Evolutionary conservation across 306 rosid genomes (phyloP).

Genomic region (Myrica gale): DNA sequence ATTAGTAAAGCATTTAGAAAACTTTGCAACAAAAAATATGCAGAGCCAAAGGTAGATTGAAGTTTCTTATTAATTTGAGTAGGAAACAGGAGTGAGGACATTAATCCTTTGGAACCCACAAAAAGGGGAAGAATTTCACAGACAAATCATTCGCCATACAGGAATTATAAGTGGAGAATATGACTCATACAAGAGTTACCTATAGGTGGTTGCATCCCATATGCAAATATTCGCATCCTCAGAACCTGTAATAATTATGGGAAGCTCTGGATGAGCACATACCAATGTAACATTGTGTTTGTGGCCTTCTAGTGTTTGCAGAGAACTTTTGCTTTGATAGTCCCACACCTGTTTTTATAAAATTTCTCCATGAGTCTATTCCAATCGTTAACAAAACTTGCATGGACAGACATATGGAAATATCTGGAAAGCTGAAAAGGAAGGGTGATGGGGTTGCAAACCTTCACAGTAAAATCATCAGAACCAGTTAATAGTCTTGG

Average conservation of each 20-base stretch:
- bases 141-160: not conserved
- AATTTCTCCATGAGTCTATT: not conserved
- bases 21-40: not conserved
- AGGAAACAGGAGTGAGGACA: too few species aligned
- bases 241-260: slow-evolving; percentile 39
- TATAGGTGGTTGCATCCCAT: slow-evolving; percentile 34
- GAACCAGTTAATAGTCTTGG: slow-evolving; percentile 58
- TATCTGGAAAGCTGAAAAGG: not conserved
- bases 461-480: slow-evolving; percentile 53
- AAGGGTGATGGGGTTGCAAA: slow-evolving; percentile 2
- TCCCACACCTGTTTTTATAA: slow-evolving; percentile 37
- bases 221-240: slow-evolving; percentile 37
- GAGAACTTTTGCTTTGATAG: slow-evolving; percentile 30
- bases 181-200: slow-evolving; percentile 7
- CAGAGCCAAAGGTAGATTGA: not conserved
- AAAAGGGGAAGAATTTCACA: too few species aligned
- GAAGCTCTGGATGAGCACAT: slow-evolving; percentile 41
- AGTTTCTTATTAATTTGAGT: too few species aligned
- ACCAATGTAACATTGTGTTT: slow-evolving; percentile 32
- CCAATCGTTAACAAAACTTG: not conserved
- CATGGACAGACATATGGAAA: not conserved
- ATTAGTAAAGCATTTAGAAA: not conserved
- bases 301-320: slow-evolving; percentile 41
- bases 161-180: not conserved
- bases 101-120: too few species aligned